Evolutionary conservation across 2,329 filamentous ascomycete species (phyloP), one percentile per base, ranked within the genome.

Genomic region (Alternaria consortialis): DNA sequence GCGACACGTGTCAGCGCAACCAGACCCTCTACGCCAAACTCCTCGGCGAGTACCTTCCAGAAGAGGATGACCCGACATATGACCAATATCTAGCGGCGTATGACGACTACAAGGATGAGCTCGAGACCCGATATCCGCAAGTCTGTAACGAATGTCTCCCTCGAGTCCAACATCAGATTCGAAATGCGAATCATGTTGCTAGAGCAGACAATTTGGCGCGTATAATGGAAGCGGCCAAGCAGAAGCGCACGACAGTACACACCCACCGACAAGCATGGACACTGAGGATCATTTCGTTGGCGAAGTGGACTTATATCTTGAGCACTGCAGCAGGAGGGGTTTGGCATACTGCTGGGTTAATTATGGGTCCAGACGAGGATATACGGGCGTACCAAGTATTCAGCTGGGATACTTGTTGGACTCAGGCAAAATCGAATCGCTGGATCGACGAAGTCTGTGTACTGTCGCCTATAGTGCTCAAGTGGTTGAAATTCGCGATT

Each of bases 91-190:
- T 93, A 76, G 85, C 84, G 56, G 85, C 86, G 50, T 90, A 91
- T 69, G 90, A 89, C 65, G 84, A 84, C 36, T 97, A 91, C 76
- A 89, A 90, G 63, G 85, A 84, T 63, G 85, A 89, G 53, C 84
- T 97, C 17, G 94, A 97, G 80, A 84, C 88, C 70, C 87, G 91
- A 51, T 98, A 97, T 74, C 95, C 95, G 0, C 93, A 95, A 74
- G 90, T 97, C 60, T 99, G 95, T 81, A 86, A 86, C 64, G 83
- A 87, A 46, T 99, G 95, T 78, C 90, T 91, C 65, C 90, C 89
- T 6, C 87, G 84, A 62, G 94, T 94, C 23, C 87, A 90, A 64
- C 82, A 85, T 36, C 86, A 88, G 62, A 88, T 97, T 53, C 84
- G 87, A 23, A 84, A 88, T 67, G 88, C 92, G 0, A 90, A 87